Evolutionary conservation across 805 yeast genomes (phyloP), one percentile per base, ranked within the genome.

Genomic region (Pichia cabralensis): DNA sequence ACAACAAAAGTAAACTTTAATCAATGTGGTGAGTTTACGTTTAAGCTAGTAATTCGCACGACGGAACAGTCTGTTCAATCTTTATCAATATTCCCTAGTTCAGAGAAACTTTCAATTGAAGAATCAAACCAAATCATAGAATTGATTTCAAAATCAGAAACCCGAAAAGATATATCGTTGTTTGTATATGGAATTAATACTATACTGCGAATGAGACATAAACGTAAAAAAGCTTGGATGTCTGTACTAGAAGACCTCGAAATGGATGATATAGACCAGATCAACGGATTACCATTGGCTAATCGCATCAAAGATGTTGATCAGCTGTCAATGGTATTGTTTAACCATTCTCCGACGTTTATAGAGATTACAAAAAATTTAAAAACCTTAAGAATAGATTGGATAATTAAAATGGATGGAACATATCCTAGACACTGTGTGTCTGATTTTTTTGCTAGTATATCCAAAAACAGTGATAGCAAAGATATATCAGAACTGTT

Each of bases 391-490:
- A n/a, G n/a, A n/a, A n/a, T n/a, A n/a, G n/a, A n/a, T n/a, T n/a
- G n/a, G n/a, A n/a, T n/a, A n/a, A n/a, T n/a, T n/a, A n/a, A n/a
- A n/a, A n/a, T n/a, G n/a, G n/a, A n/a, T n/a, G n/a, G n/a, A n/a
- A n/a, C n/a, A n/a, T n/a, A n/a, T n/a, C n/a, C n/a, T n/a, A n/a
- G n/a, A n/a, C 30, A 34, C 15, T 38, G 38, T 20, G 29, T 23
- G 9, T 38, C 38, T 7, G 33, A 37, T 22, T 33, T 37, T 14
- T 22, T 24, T 2, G 39, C 17, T 9, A 10, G 10, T 2, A n/a
- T 22, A 6, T 12, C 11, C 31, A 39, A 34, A 48, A 47, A 22
- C 28, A 12, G 31, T n/a, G 33, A 36, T n/a, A 25, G 33, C 8
- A n/a, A 33, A 14, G 36, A 39, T 17, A 28, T 41, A 9, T 32